Evolutionary conservation across 1,139 yeast species (phyloP).

Genomic region (Yamadazyma siamensis): DNA sequence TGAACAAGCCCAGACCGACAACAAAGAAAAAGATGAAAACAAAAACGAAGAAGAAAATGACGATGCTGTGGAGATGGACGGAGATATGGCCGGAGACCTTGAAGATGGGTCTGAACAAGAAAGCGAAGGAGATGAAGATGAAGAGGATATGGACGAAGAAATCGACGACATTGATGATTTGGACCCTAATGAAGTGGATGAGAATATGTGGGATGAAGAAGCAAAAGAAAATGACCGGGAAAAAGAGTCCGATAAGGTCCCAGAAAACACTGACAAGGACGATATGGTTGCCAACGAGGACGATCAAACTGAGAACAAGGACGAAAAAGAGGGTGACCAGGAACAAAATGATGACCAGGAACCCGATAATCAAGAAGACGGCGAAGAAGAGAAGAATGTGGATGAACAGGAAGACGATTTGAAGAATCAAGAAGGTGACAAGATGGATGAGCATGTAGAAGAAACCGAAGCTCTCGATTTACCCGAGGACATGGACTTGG

Average conservation of each 20-base stretch:
- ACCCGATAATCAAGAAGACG: constrained; percentile 35
- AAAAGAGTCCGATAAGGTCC: constrained; percentile 66
- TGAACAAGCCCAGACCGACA: constrained; percentile 85
- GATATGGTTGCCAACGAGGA: constrained; percentile 65
- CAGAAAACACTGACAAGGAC: constrained; percentile 54
- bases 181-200: constrained; percentile 95
- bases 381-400: constrained; percentile 59
- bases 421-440: constrained; percentile 66
- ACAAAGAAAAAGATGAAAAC: constrained; percentile 60
- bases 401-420: constrained; percentile 81
- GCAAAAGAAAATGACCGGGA: constrained; percentile 71
- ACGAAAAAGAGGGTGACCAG: constrained; percentile 34
- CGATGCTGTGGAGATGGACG: constrained; percentile 90
- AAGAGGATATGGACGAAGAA: constrained; percentile 78
- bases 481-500: constrained; percentile 84
- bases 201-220: constrained; percentile 98
- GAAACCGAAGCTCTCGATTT: constrained; percentile 79
- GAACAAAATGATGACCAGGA: constrained; percentile 36
- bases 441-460: constrained; percentile 68
- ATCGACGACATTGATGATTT: constrained; percentile 85
- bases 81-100: constrained; percentile 92
- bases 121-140: constrained; percentile 39
- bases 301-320: constrained; percentile 29
- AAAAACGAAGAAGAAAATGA: constrained; percentile 50
- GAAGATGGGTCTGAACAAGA: constrained; percentile 79